phyloP scores from a whole-genome alignment of 108 stramenopile genomes.

The Discostella pseudostelligera region DNA sequence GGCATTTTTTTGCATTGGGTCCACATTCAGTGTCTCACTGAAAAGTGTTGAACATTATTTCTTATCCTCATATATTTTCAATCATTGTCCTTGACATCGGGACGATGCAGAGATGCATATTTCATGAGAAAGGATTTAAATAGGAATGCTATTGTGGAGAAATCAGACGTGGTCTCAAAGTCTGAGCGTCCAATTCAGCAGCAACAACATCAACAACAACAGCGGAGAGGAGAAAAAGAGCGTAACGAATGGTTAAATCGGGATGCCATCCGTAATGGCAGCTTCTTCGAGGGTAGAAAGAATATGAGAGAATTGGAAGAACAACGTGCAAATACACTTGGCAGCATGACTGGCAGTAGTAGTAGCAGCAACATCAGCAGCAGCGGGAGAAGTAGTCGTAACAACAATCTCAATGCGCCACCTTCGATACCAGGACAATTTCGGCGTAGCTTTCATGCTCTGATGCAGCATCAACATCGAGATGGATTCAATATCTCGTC shows the following conservation, averaged over 20 bases:
- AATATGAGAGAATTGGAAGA: constrained; percentile 31
- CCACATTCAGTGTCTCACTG: too few species aligned
- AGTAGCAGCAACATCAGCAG: background rate
- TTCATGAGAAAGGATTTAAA: constrained; percentile 75
- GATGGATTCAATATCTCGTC: constrained; percentile 1
- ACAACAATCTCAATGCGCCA: background rate
- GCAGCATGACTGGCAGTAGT: background rate
- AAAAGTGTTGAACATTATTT: too few species aligned
- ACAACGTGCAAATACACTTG: constrained; percentile 8
- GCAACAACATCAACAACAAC: background rate
- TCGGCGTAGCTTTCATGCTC: constrained; percentile 26
- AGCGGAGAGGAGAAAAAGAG: constrained; percentile 9
- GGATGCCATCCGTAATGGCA: constrained; percentile 17
- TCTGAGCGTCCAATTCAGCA: background rate
- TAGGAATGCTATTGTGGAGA: background rate
- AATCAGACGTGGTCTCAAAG: background rate
- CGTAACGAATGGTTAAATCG: constrained; percentile 27
- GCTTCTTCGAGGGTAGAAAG: constrained; percentile 31
- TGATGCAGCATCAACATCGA: background rate
- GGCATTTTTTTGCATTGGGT: too few species aligned
- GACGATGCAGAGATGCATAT: constrained; percentile 61
- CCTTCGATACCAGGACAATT: constrained; percentile 25
- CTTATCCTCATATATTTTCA: too few species aligned
- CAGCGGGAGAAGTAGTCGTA: background rate
- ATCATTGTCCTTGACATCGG: too few species aligned